Evolutionary conservation across 208 protist genomes (phyloP).

Genomic region (Phytomonas serpens): DNA sequence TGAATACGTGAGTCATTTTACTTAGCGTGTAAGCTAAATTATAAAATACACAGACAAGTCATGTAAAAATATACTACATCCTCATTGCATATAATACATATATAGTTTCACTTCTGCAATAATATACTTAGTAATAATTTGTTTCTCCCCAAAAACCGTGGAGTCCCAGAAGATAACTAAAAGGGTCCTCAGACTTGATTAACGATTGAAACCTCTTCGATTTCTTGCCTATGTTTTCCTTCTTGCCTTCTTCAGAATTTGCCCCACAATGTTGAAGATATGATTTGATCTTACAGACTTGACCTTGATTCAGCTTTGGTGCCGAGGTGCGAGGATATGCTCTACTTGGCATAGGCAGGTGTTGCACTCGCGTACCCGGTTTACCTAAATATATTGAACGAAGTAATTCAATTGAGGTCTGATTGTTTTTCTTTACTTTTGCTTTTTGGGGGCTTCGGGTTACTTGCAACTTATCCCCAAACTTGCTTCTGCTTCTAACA

Average conservation of each 20-base stretch:
- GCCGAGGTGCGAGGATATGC: not conserved
- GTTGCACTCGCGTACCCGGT: not conserved
- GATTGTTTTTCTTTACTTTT: constrained; percentile 7
- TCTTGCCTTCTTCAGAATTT: not conserved
- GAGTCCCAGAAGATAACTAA: constrained; percentile 18
- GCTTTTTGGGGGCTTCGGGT: not conserved
- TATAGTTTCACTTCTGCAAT: not conserved
- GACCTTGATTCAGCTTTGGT: not conserved
- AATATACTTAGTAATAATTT: constrained; percentile 5
- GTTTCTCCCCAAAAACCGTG: constrained; percentile 34
- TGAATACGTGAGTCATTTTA: not conserved
- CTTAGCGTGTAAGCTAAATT: not conserved
- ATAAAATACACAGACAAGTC: not conserved
- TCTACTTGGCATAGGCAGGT: not conserved
- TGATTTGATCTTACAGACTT: not conserved
- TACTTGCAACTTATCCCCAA: not conserved
- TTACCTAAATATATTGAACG: constrained; percentile 1
- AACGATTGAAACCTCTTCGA: constrained; percentile 1
- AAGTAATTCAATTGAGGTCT: constrained; percentile 4
- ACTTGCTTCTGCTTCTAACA: not conserved
- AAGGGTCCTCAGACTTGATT: constrained; percentile 12
- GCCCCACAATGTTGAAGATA: not conserved
- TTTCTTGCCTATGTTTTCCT: not conserved
- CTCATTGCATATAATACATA: not conserved
- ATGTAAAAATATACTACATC: not conserved